These are phyloP conservation scores for Heimioporus sp. DNA, from an alignment of 768 basidiomycete genomes.

Conservation along the genomic window DNA sequence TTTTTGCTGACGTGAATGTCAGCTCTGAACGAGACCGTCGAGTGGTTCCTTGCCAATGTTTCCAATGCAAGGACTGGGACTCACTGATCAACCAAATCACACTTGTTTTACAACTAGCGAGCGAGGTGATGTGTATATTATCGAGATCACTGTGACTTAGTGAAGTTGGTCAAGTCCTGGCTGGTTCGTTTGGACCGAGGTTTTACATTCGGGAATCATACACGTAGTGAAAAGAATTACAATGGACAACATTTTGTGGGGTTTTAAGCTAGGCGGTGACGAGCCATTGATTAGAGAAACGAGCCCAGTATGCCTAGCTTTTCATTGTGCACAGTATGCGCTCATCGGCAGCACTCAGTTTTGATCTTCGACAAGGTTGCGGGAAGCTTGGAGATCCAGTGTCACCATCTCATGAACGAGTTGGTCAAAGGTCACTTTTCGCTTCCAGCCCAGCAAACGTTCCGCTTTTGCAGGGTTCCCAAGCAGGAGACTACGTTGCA, in stretches of 20 bases:
- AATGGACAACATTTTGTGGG: not conserved
- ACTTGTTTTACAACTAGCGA: too few species aligned
- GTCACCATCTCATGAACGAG: slow-evolving; percentile 93
- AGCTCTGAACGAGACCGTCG: slow-evolving; percentile 77
- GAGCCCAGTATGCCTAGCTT: not conserved
- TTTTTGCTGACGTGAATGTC: not conserved
- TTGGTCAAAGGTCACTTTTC: slow-evolving; percentile 76
- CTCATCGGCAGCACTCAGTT: slow-evolving; percentile 43
- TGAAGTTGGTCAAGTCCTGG: too few species aligned
- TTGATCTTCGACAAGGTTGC: slow-evolving; percentile 78
- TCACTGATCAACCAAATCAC: slow-evolving; percentile 3
- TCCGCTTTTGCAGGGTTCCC: slow-evolving; percentile 93
- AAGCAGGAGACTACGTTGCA: slow-evolving; percentile 59
- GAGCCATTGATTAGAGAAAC: not conserved
- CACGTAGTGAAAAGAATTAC: not conserved
- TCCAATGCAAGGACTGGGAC: slow-evolving; percentile 62
- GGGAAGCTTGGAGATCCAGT: slow-evolving; percentile 72
- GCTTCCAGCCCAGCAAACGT: slow-evolving; percentile 85
- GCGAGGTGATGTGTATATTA: too few species aligned
- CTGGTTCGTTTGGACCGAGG: too few species aligned
- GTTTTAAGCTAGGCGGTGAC: slow-evolving; percentile 4
- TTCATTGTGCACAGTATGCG: not conserved
- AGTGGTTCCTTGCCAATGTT: slow-evolving; percentile 88
- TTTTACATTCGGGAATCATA: not conserved
- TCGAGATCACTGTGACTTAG: too few species aligned